Conservation (phyloP, 2,329 filamentous ascomycete species). For the Colletotrichum salicis region DNA sequence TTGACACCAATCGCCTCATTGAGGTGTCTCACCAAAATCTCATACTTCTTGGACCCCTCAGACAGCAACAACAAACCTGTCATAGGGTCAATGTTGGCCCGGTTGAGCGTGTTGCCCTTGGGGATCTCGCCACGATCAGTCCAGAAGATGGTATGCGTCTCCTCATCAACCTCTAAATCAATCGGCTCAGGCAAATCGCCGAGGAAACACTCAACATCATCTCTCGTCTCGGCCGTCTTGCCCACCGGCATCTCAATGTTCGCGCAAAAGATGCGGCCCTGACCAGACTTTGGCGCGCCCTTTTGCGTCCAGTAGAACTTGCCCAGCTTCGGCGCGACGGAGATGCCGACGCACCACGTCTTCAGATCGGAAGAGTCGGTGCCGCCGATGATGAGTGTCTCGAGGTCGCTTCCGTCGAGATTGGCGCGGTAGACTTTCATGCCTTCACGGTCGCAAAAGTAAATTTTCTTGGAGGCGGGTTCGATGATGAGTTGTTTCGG, state of each 20-base stretch:
- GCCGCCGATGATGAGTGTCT: conserved; percentile 52
- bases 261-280: conserved; percentile 65
- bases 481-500: conserved; percentile 56
- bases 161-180: conserved; percentile 65
- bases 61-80: conserved; percentile 12
- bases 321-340: conserved; percentile 53
- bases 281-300: conserved; percentile 59
- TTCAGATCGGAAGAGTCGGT: conserved; percentile 45
- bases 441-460: conserved; percentile 58
- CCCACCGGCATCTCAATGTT: conserved; percentile 51
- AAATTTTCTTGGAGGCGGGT: conserved; percentile 45
- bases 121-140: conserved; percentile 70
- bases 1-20: conserved; percentile 60
- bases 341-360: conserved; percentile 67
- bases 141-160: conserved; percentile 63
- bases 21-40: conserved; percentile 48
- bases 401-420: conserved; percentile 51
- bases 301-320: conserved; percentile 72
- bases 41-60: conserved; percentile 24
- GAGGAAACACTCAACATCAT: conserved; percentile 56
- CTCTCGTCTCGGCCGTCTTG: conserved; percentile 45
- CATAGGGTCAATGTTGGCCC: conserved; percentile 38
- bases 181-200: conserved; percentile 64
- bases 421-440: conserved; percentile 51
- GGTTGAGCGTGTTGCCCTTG: conserved; percentile 63